Evolutionary conservation across 192 early-diverging fungal species (phyloP), one percentile per base, ranked within the genome.

Genomic region (Backusella tuberculispora): DNA sequence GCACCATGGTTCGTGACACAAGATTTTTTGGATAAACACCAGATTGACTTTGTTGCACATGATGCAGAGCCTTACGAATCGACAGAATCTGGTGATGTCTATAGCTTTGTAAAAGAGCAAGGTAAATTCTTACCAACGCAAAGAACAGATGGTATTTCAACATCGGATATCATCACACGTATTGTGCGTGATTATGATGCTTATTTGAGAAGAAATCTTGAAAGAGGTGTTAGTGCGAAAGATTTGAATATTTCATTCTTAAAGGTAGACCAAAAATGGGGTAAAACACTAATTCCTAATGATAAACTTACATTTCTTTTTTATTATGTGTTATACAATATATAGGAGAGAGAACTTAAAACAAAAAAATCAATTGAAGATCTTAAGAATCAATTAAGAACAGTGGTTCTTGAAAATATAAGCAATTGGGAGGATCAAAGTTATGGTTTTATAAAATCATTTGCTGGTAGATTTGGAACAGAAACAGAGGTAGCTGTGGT

Each of bases 181-280:
- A 95, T 95, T 75, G 91, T 95, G 17, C 87, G 89, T 64, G 92
- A 95, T 75, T 95, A 95, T 78, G 94, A 95, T 83, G 81, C 89
- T 75, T 95, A 94, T 73, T 78, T 95, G 69, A 83, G 92, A 75
- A 86, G 93, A 63, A 95, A 95, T 78, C 83, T 95, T n/a, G 92
- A 94, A 79, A 86, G 93, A 63, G 93, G 93, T 7, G 89, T 95
- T 43, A 89, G 87, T 50, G 88, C 91, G 63, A 94, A 91, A 80
- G 93, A 95, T 15, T 85, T 95, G 34, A 92, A 92, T 74, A 90
- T 95, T 74, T 88, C 88, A 13, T 95, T 93, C 78, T 82, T 95
- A 70, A 93, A 92, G 83, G 91, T 87, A 84, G 72, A 19, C 15
- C 63, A 43, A 26, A 38, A 60, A 60, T 26, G 12, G 50, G 8